Base-by-base conservation (phyloP, 2,329 filamentous ascomycete species). In the Gyromitra esculenta region DNA sequence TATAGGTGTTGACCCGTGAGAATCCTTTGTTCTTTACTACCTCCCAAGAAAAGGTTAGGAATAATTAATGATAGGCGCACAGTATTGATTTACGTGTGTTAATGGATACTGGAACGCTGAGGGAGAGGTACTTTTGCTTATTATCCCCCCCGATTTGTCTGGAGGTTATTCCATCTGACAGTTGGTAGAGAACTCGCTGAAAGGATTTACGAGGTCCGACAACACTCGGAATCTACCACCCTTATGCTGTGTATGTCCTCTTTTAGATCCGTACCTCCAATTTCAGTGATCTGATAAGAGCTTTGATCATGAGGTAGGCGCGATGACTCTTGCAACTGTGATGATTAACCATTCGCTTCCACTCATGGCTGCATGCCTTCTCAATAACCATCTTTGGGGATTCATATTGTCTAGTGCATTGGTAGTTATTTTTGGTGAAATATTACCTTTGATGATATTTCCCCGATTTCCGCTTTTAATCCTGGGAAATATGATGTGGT, bases 401-500 rank as follows among this genome's bases (percentile, higher is more conserved):
- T 74, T 77, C 21, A 3, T 77, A 18, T 56, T 76, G 70, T 77
- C 72, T 9, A 67, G 71, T 67, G 65, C 60, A 54, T 50, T 77
- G 48, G 72, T 77, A n/a, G 50, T 77, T n/a, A 57, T 72, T 9
- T 66, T 77, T 68, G 75, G 75, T n/a, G 75, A 77, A 43, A 50
- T 77, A 54, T 37, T 77, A 21, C 75, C 75, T 31, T 31, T 70
- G 37, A 67, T 76, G 41, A 56, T 77, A n/a, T 77, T 77, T 54
- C 72, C 75, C 13, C 66, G 66, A 18, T 72, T 75, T 31, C 66
- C 75, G n/a, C 65, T 77, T 25, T 60, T 67, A 35, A 64, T 75
- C 48, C 67, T 76, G 56, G 72, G 73, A 31, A 77, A 76, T 48
- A 70, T 77, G 75, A 76, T 77, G 75, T 77, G 75, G 75, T 77